These are phyloP conservation scores for Nyssa sinensis DNA, from an alignment of 148 eudicot species.

Conservation along the genomic window DNA sequence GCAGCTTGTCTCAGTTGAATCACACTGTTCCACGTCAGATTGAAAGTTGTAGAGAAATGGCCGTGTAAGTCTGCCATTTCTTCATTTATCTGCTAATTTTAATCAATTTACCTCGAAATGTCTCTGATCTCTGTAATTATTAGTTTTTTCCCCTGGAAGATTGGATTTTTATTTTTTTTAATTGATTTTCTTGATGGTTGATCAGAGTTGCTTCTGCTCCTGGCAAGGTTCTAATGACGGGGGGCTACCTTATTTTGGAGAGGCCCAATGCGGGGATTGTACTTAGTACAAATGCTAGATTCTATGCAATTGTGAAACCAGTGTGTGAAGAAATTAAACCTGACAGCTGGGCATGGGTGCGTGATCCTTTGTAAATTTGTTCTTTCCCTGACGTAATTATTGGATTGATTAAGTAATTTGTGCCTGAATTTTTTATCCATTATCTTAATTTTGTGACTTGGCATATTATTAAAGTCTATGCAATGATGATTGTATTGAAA, in stretches of 20 bases:
- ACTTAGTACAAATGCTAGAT: slow-evolving; percentile 89
- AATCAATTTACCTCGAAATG: neutral
- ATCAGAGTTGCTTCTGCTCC: slow-evolving; percentile 86
- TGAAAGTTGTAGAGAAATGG: slow-evolving; percentile 25
- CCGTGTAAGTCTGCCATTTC: slow-evolving; percentile 26
- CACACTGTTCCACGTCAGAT: neutral
- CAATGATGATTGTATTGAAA: neutral
- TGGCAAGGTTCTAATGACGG: slow-evolving; percentile 58
- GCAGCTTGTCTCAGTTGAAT: slow-evolving; percentile 12
- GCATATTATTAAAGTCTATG: neutral
- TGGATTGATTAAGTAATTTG: neutral
- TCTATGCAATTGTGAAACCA: slow-evolving; percentile 83
- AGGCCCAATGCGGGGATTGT: slow-evolving; percentile 96
- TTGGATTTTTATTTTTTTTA: neutral
- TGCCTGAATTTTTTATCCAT: neutral
- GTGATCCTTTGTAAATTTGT: slow-evolving; percentile 16
- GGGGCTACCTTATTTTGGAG: slow-evolving; percentile 91
- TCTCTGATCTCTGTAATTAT: neutral
- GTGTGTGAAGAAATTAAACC: slow-evolving; percentile 54
- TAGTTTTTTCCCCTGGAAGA: neutral
- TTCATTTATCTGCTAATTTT: neutral
- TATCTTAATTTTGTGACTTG: too few relatives aligned
- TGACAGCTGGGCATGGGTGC: slow-evolving; percentile 80
- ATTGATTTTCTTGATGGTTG: slow-evolving; percentile 12
- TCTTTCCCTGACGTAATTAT: neutral